phyloP scores from a whole-genome alignment of 768 basidiomycete genomes.

The Boletus rubroflammeus region DNA sequence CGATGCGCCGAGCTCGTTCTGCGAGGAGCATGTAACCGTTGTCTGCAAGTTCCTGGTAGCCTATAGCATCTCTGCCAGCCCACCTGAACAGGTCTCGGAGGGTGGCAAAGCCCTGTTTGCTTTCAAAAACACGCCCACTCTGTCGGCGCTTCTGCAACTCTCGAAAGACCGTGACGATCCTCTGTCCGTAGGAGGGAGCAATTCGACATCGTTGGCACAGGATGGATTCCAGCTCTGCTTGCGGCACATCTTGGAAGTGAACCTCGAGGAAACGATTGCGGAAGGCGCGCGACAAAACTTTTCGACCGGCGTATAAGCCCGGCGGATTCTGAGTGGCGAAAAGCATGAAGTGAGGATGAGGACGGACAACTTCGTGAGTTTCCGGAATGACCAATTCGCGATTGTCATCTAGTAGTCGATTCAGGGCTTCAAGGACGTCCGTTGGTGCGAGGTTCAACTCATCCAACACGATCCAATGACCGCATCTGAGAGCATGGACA shows the following conservation, averaged over 20 bases:
- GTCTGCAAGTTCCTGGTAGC: slow-evolving; percentile 89
- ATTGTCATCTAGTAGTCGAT: slow-evolving; percentile 95
- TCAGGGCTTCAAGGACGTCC: slow-evolving; percentile 95
- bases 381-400: slow-evolving; percentile 94
- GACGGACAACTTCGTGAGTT: slow-evolving; percentile 89
- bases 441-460: slow-evolving; percentile 97
- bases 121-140: slow-evolving; percentile 90
- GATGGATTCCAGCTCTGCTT: slow-evolving; percentile 88
- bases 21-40: slow-evolving; percentile 98
- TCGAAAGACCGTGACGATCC: slow-evolving; percentile 87
- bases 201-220: slow-evolving; percentile 90
- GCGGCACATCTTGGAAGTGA: slow-evolving; percentile 95
- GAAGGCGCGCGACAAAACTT: slow-evolving; percentile 92
- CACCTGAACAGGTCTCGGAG: slow-evolving; percentile 96
- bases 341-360: slow-evolving; percentile 95
- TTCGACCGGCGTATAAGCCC: slow-evolving; percentile 91
- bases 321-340: slow-evolving; percentile 99
- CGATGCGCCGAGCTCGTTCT: slow-evolving; percentile 78
- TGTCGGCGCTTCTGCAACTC: slow-evolving; percentile 93
- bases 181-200: slow-evolving; percentile 88
- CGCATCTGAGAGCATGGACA: slow-evolving; percentile 84
- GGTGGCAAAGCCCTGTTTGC: slow-evolving; percentile 95
- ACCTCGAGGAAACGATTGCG: slow-evolving; percentile 97
- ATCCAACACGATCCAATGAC: slow-evolving; percentile 98
- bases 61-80: slow-evolving; percentile 86